phyloP scores from a whole-genome alignment of 2,329 filamentous ascomycete genomes.

The Beauveria sp. region DNA sequence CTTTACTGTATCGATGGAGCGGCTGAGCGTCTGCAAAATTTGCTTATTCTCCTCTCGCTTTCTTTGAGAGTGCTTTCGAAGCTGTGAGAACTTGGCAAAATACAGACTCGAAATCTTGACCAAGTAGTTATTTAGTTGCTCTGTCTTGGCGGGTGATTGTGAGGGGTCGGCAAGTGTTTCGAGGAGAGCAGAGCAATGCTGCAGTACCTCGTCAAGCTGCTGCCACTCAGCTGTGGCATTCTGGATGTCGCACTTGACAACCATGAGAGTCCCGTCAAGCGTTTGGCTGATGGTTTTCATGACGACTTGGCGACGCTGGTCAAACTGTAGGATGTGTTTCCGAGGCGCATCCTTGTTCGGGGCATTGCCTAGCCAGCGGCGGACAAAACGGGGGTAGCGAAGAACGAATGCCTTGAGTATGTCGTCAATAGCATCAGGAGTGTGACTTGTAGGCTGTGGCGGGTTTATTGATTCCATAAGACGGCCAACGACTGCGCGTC shows the following conservation, averaged over 20 bases:
- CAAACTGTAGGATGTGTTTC: constrained; percentile 53
- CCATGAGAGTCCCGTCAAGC: constrained; percentile 53
- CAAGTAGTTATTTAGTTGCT: constrained; percentile 39
- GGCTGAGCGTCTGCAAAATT: constrained; percentile 50
- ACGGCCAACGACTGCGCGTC: constrained; percentile 46
- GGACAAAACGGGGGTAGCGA: constrained; percentile 51
- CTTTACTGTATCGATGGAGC: constrained; percentile 56
- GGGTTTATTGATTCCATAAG: constrained; percentile 28
- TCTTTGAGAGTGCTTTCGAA: constrained; percentile 37
- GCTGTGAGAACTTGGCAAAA: constrained; percentile 52
- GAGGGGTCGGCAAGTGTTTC: constrained; percentile 40
- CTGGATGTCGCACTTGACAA: constrained; percentile 46
- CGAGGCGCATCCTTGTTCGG: constrained; percentile 43
- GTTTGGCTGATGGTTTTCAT: constrained; percentile 46
- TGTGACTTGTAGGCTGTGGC: constrained; percentile 11
- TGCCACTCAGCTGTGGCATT: constrained; percentile 44
- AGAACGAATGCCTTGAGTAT: constrained; percentile 50
- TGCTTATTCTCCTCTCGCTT: constrained; percentile 29
- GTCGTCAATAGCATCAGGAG: constrained; percentile 19
- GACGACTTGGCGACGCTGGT: constrained; percentile 49
- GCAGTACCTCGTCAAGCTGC: constrained; percentile 46
- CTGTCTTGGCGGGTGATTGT: constrained; percentile 21
- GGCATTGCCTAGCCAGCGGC: constrained; percentile 54
- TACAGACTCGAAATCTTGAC: constrained; percentile 67
- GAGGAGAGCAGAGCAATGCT: constrained; percentile 47